Base-by-base conservation (phyloP, 352 stramenopile species). In the Pythium insidiosum region DNA sequence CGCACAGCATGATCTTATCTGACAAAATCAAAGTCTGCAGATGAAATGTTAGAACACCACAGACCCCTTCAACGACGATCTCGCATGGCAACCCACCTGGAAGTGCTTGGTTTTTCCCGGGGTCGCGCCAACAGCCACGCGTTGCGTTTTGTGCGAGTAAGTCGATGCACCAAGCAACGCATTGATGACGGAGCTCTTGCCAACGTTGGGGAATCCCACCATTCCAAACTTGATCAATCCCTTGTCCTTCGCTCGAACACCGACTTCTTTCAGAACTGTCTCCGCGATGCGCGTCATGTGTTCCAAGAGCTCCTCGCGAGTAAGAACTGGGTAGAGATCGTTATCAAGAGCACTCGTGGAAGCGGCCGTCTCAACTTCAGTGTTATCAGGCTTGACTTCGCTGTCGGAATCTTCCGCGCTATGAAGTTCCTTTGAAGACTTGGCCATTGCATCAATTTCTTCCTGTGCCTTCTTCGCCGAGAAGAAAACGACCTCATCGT, bases 21-120 rank as follows among this genome's bases (percentile, higher is more conserved):
- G 91, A 97, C 15, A 99, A 60, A 9, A 98, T 71, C 31, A 99
- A 71, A 33, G 97, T 99, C 85, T 88, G 49, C 15, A 54, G 16
- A 38, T 24, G 44, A 47, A 19, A 20, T 44, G 18, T 41, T 7
- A 19, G 18, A 26, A 16, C 30, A 5, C 13, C 13, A 47, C 2
- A 6, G 7, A 15, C 7, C 30, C 21, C 1, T 5, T 24, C 6
- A 22, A 10, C 1, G 15, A 22, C 39, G 15, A n/a, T n/a, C n/a
- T n/a, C n/a, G n/a, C n/a, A n/a, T n/a, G n/a, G n/a, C n/a, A n/a
- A n/a, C n/a, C n/a, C n/a, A 84, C 72, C 66, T 99, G 97, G 53
- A 99, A 99, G 73, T 99, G 97, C 65, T 99, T 99, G 5, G 97
- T 99, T 66, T 99, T 99, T 50, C 97, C 97, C 6, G 97, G 97